Percentiles rank a stretch among this genome's conserved stretches.
These are phyloP conservation scores for Didymella keratinophila DNA, from an alignment of 2,329 filamentous ascomycete species.

Conservation along the genomic window DNA sequence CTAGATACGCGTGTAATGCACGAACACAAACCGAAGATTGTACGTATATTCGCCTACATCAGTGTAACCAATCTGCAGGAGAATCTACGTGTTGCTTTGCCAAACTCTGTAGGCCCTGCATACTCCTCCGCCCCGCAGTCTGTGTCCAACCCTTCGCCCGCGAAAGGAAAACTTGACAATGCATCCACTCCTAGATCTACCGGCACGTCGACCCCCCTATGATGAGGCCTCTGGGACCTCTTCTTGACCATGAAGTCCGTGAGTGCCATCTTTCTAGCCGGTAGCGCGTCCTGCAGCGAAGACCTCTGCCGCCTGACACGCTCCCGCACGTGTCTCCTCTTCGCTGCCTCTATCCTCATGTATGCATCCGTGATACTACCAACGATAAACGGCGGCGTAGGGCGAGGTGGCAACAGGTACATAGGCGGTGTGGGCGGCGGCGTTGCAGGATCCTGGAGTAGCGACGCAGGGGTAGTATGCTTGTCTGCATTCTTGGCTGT, in stretches of 20 bases:
- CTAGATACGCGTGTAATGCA: not conserved
- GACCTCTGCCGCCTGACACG: not conserved
- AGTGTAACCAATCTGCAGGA: slow-evolving; percentile 1
- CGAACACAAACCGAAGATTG: not conserved
- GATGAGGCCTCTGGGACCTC: not conserved
- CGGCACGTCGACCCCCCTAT: not conserved
- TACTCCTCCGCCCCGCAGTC: not conserved
- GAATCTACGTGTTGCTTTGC: not conserved
- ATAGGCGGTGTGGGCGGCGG: not conserved
- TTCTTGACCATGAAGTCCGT: slow-evolving; percentile 9
- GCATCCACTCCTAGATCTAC: not conserved
- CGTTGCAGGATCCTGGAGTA: not conserved
- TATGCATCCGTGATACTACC: slow-evolving; percentile 12
- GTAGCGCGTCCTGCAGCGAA: not conserved
- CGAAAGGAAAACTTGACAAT: not conserved
- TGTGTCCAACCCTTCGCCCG: not conserved
- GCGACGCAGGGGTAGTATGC: not conserved
- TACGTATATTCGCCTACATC: slow-evolving; percentile 3
- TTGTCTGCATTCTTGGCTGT: not conserved
- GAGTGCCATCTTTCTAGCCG: slow-evolving; percentile 8
- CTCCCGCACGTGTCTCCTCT: not conserved
- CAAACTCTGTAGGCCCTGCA: not conserved
- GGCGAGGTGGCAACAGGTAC: not conserved
- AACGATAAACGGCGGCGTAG: slow-evolving; percentile 3
- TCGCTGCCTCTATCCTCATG: slow-evolving; percentile 12